Base-by-base conservation (phyloP, 805 yeast species). In the Candida argentea region DNA sequence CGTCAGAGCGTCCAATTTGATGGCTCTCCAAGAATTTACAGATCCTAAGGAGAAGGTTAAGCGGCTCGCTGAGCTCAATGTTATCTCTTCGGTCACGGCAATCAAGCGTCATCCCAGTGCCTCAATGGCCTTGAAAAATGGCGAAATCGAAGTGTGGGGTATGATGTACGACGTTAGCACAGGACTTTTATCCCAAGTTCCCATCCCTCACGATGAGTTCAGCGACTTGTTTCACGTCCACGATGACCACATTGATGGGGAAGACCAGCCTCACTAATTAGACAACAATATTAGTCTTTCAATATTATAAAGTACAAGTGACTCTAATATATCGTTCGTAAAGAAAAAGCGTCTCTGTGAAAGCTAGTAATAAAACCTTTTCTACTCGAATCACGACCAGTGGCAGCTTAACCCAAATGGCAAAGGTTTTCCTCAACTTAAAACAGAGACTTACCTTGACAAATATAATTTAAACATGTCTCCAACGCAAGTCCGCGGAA, bases 101-200 rank as follows among this genome's bases (percentile, higher is more conserved):
- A 63, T 87, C 28, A 65, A 62, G 36, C 61, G 70, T 39, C 78
- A 77, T 46, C 77, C 79, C 24, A 69, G 76, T 27, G 89, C 85
- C 16, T 65, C 72, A 31, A 65, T 67, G 30, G 93, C 91, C 14
- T 52, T 75, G 30, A 62, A 65, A 26, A 63, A 59, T 33, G 73
- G 78, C 7, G 71, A 75, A 9, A 64, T 87, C 20, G 79, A 81
- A 48, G 76, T 87, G 24, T 75, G 82, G 66, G 95, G 95, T 0
- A 53, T 86, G 44, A 68, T 87, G 28, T 87, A 85, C 57, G 85
- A 86, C 47, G 94, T 85, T 14, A 75, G 69, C 20, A 68, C 81
- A 10, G 96, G 95, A 14, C 61, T 65, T 17, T 58, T 85, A 21
- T 41, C 39, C 9, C 60, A 56, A 35, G 50, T 57, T 10, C 59